A percentile compares a stretch with the other conserved stretches of the same genome.
Conservation (phyloP, 2,329 filamentous ascomycete species). For the Monilinia aucupariae region DNA sequence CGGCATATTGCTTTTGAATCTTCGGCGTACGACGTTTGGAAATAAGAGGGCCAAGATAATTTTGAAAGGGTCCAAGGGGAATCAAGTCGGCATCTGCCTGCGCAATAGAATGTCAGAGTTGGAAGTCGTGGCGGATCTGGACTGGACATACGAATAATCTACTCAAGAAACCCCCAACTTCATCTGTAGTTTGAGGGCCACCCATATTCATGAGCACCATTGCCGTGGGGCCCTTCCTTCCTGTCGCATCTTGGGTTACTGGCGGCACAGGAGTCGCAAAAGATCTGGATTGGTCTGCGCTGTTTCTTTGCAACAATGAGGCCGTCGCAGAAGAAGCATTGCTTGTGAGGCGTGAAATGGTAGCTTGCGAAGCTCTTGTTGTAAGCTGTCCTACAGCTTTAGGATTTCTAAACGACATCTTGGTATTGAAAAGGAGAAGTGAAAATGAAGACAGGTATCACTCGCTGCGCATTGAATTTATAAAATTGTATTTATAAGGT, state of each 20-base stretch:
- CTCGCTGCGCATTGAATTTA: background rate
- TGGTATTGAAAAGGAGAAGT: background rate
- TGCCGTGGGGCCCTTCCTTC: conserved; percentile 76
- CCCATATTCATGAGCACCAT: conserved; percentile 99
- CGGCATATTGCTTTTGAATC: conserved; percentile 91
- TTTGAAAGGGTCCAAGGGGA: conserved; percentile 86
- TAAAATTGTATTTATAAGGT: background rate
- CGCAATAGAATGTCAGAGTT: conserved; percentile 17
- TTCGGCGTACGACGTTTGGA: conserved; percentile 85
- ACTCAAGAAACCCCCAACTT: conserved; percentile 86
- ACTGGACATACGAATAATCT: conserved; percentile 72
- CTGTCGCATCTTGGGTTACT: conserved; percentile 70
- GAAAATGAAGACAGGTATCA: background rate
- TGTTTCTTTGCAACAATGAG: conserved; percentile 36
- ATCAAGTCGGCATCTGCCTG: conserved; percentile 92
- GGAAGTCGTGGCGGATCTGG: conserved; percentile 7
- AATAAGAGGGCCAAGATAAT: conserved; percentile 84
- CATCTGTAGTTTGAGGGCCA: conserved; percentile 78
- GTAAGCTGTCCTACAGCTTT: conserved; percentile 28
- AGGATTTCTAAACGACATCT: conserved; percentile 41
- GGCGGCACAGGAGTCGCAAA: conserved; percentile 64
- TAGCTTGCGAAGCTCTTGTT: conserved; percentile 30
- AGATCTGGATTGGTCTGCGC: conserved; percentile 37
- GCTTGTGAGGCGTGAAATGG: conserved; percentile 29
- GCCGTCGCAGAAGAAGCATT: conserved; percentile 29